Conservation (phyloP, 1,284 basidiomycete species). For the Ceratobasidium sp. region DNA sequence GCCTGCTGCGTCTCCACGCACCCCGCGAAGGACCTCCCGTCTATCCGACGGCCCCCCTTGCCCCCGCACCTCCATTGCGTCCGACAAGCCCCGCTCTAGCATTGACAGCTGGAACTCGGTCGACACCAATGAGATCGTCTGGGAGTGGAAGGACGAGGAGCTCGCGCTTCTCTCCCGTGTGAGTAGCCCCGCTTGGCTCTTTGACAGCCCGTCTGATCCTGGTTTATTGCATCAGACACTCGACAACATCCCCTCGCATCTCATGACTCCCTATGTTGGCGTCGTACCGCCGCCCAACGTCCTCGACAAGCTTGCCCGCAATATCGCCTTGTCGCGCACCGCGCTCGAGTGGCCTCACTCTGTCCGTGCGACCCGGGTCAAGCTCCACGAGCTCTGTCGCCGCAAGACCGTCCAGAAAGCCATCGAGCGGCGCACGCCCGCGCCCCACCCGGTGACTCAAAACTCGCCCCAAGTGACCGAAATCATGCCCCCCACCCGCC, state of each 20-base stretch:
- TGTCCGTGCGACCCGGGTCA: slow-evolving; percentile 74
- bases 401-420: slow-evolving; percentile 42
- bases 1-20: slow-evolving; percentile 52
- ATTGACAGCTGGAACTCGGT: slow-evolving; percentile 68
- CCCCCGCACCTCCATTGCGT: slow-evolving; percentile 31
- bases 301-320: slow-evolving; percentile 79
- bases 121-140: slow-evolving; percentile 64
- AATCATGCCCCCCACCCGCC: slow-evolving; percentile 49
- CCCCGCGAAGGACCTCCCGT: slow-evolving; percentile 21
- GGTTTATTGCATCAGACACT: slow-evolving; percentile 62
- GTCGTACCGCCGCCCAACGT: slow-evolving; percentile 79
- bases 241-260: slow-evolving; percentile 78
- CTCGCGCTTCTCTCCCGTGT: slow-evolving; percentile 69
- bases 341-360: slow-evolving; percentile 76
- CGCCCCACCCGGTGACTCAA: slow-evolving; percentile 3
- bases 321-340: slow-evolving; percentile 67
- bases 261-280: slow-evolving; percentile 80
- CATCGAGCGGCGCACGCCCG: slow-evolving; percentile 23
- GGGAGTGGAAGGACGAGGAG: slow-evolving; percentile 76
- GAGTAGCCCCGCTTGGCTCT: slow-evolving; percentile 48
- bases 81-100: slow-evolving; percentile 38
- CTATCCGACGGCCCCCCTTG: slow-evolving; percentile 31
- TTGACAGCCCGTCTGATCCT: slow-evolving; percentile 39
- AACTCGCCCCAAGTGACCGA: slow-evolving; percentile 6
- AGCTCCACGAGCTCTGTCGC: slow-evolving; percentile 75